phyloP scores from a whole-genome alignment of 225 moss, liverwort and hornwort species.

The Asterella californica region DNA sequence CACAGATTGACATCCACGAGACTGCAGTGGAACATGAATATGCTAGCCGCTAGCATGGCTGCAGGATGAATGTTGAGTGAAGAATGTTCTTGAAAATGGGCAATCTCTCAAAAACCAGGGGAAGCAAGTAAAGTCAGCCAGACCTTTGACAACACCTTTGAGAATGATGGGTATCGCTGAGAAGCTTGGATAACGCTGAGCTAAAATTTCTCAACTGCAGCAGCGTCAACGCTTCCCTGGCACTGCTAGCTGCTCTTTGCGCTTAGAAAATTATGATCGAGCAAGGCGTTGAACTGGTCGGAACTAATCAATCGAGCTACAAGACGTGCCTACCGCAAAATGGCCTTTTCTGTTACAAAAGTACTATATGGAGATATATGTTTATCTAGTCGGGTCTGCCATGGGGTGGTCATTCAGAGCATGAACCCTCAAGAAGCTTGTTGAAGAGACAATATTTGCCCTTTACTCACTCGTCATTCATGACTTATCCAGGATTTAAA shows the following conservation, averaged over 20 bases:
- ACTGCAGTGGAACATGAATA: constrained; percentile 26
- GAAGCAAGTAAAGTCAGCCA: not conserved
- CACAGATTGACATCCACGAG: constrained; percentile 41
- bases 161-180: not conserved
- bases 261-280: not conserved
- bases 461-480: not conserved
- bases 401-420: not conserved
- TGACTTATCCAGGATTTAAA: not conserved
- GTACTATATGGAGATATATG: not conserved
- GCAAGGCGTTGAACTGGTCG: not conserved
- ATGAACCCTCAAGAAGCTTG: not conserved
- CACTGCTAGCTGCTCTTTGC: not conserved
- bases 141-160: not conserved
- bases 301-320: not conserved
- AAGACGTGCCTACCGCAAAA: not conserved
- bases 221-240: not conserved
- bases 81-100: not conserved
- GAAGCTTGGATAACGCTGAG: not conserved
- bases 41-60: constrained; percentile 20
- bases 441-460: not conserved
- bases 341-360: not conserved
- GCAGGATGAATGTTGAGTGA: not conserved
- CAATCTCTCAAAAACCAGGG: not conserved
- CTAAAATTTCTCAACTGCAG: not conserved
- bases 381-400: not conserved